Conservation (phyloP, 2,329 filamentous ascomycete genomes). For the Xylaria hypoxylon region DNA sequence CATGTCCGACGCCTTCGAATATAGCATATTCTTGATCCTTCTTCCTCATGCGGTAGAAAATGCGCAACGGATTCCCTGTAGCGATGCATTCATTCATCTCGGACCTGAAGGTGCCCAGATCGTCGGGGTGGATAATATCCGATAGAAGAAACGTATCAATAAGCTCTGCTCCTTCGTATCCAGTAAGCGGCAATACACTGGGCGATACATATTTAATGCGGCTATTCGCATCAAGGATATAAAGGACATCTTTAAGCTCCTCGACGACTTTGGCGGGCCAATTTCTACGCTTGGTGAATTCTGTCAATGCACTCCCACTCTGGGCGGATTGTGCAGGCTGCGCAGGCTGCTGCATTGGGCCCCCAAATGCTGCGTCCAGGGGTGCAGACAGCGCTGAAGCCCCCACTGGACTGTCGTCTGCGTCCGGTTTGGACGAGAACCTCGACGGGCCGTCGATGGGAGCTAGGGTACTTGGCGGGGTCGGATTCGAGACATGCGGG, state of each 20-base stretch:
- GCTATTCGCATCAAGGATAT: slow-evolving; percentile 87
- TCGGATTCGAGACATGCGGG: slow-evolving; percentile 37
- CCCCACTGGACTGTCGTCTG: slow-evolving; percentile 43
- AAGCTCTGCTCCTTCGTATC: slow-evolving; percentile 77
- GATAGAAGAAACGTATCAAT: slow-evolving; percentile 81
- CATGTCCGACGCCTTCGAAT: slow-evolving; percentile 92
- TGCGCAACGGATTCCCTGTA: slow-evolving; percentile 79
- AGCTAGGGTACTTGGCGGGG: slow-evolving; percentile 42
- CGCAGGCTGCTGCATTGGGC: slow-evolving; percentile 37
- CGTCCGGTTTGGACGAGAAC: slow-evolving; percentile 42
- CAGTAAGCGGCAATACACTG: slow-evolving; percentile 78
- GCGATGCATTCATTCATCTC: slow-evolving; percentile 92
- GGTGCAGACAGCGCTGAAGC: slow-evolving; percentile 28
- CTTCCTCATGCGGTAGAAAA: slow-evolving; percentile 88
- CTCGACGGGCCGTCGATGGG: slow-evolving; percentile 40
- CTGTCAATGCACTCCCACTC: slow-evolving; percentile 62
- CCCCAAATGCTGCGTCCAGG: slow-evolving; percentile 52
- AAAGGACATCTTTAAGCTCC: slow-evolving; percentile 87
- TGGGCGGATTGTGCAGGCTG: slow-evolving; percentile 45
- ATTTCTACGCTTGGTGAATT: slow-evolving; percentile 72
- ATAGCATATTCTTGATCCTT: slow-evolving; percentile 79
- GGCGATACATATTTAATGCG: slow-evolving; percentile 88
- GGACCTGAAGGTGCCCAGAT: slow-evolving; percentile 82
- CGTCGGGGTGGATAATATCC: slow-evolving; percentile 87
- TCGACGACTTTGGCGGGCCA: slow-evolving; percentile 92